Evolutionary conservation across 2,329 filamentous ascomycete species (phyloP).

Genomic region (Bipolaris bicolor): DNA sequence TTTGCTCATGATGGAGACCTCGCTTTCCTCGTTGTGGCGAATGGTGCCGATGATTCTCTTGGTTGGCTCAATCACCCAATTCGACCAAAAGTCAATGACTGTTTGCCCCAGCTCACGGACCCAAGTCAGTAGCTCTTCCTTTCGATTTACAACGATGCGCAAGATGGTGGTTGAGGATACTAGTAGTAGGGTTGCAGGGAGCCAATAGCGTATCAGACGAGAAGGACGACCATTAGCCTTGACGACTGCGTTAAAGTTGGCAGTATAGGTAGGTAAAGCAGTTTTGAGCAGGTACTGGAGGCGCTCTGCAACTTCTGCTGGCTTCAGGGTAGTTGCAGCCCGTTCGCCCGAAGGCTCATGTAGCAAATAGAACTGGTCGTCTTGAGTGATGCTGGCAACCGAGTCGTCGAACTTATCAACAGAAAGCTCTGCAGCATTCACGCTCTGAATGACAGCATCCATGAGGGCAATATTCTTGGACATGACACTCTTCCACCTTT

Average conservation of each 20-base stretch:
- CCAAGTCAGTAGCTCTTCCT: slow-evolving; percentile 80
- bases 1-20: slow-evolving; percentile 96
- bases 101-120: slow-evolving; percentile 79
- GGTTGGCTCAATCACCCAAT: slow-evolving; percentile 90
- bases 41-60: slow-evolving; percentile 89
- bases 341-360: slow-evolving; percentile 48
- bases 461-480: slow-evolving; percentile 83
- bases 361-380: slow-evolving; percentile 54
- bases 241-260: slow-evolving; percentile 62
- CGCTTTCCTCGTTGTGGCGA: slow-evolving; percentile 86
- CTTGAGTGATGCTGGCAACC: slow-evolving; percentile 62
- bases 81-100: slow-evolving; percentile 86
- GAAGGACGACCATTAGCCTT: slow-evolving; percentile 76
- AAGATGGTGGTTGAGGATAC: slow-evolving; percentile 85
- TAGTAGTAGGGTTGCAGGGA: slow-evolving; percentile 73
- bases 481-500: slow-evolving; percentile 75
- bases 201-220: slow-evolving; percentile 82
- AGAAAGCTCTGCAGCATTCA: slow-evolving; percentile 65
- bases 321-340: slow-evolving; percentile 44
- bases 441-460: slow-evolving; percentile 79
- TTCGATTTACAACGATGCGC: slow-evolving; percentile 74
- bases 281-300: slow-evolving; percentile 71
- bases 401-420: slow-evolving; percentile 62
- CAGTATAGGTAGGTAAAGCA: slow-evolving; percentile 71
- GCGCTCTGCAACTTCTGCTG: slow-evolving; percentile 67